phyloP scores from a whole-genome alignment of 2,329 filamentous ascomycete species.

The Albophoma yamanashiensis region DNA sequence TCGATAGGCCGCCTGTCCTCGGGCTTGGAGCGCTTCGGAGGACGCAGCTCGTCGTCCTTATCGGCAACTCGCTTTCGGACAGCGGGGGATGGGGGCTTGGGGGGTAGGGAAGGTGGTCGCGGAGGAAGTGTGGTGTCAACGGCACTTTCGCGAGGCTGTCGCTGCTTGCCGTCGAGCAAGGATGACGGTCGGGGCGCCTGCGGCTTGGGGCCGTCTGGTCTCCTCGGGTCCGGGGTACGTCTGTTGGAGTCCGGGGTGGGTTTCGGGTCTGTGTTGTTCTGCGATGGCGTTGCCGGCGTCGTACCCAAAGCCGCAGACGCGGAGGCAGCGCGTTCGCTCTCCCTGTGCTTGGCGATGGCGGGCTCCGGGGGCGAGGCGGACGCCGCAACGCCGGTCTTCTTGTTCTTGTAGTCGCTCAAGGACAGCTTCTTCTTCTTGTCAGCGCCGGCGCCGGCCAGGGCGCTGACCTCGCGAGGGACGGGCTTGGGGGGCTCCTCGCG shows the following conservation, averaged over 20 bases:
- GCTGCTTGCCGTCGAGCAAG: constrained; percentile 16
- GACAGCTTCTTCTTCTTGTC: constrained; percentile 47
- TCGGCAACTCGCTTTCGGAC: constrained; percentile 37
- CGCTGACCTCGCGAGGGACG: constrained; percentile 23
- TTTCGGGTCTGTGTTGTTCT: constrained; percentile 4
- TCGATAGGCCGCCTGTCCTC: constrained; percentile 23
- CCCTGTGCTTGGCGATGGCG: constrained; percentile 18
- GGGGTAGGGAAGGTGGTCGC: constrained; percentile 24
- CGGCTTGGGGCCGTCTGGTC: constrained; percentile 11
- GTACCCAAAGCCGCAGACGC: constrained; percentile 1
- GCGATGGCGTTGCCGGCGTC: constrained; percentile 4
- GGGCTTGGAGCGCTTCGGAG: constrained; percentile 34
- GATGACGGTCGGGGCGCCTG: constrained; percentile 11
- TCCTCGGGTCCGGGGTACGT: constrained; percentile 6
- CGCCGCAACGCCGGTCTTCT: constrained; percentile 25
- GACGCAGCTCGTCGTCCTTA: constrained; percentile 29
- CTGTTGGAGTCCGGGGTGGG: background rate
- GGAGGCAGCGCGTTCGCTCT: constrained; percentile 17
- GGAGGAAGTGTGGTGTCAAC: constrained; percentile 23
- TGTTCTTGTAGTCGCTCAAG: constrained; percentile 49
- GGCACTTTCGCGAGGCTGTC: constrained; percentile 16
- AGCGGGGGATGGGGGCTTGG: constrained; percentile 29
- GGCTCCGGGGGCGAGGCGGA: constrained; percentile 27
- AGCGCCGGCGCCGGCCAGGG: constrained; percentile 27
- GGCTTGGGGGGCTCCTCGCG: constrained; percentile 37